A percentile compares a stretch with the other conserved stretches of the same genome.
Conservation (phyloP, 768 basidiomycete species). For the Suillus weaverae region DNA sequence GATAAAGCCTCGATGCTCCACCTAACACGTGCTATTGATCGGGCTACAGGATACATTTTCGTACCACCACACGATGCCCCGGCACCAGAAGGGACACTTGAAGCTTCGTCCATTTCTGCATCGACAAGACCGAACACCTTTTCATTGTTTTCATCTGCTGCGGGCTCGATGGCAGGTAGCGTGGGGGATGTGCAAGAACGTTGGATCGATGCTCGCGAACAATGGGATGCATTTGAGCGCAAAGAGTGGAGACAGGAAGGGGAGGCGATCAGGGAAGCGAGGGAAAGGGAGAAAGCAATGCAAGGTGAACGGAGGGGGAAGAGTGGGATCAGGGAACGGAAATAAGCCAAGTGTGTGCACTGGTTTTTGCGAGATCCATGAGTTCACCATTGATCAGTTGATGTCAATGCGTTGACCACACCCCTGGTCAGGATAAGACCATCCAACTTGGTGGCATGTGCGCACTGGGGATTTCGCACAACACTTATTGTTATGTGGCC, state of each 20-base stretch:
- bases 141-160: constrained; percentile 66
- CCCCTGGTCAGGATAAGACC: not conserved
- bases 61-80: constrained; percentile 51
- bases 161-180: constrained; percentile 51
- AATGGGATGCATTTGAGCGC: constrained; percentile 81
- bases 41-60: constrained; percentile 90
- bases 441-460: not conserved
- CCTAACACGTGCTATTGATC: constrained; percentile 80
- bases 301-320: constrained; percentile 6
- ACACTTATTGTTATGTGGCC: not conserved
- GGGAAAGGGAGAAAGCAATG: constrained; percentile 17
- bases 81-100: constrained; percentile 33
- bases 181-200: constrained; percentile 86
- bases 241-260: constrained; percentile 77
- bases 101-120: constrained; percentile 32
- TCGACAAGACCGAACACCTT: constrained; percentile 62
- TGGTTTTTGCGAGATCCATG: not conserved
- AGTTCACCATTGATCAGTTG: not conserved
- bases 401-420: not conserved
- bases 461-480: not conserved
- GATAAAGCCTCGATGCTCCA: constrained; percentile 96
- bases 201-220: constrained; percentile 85
- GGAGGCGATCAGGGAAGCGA: constrained; percentile 37
- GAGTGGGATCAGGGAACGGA: constrained; percentile 30
- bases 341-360: constrained; percentile 10